These are phyloP conservation scores for Cladosporium oxysporum DNA, from an alignment of 2,329 filamentous ascomycete genomes.

Conservation along the genomic window DNA sequence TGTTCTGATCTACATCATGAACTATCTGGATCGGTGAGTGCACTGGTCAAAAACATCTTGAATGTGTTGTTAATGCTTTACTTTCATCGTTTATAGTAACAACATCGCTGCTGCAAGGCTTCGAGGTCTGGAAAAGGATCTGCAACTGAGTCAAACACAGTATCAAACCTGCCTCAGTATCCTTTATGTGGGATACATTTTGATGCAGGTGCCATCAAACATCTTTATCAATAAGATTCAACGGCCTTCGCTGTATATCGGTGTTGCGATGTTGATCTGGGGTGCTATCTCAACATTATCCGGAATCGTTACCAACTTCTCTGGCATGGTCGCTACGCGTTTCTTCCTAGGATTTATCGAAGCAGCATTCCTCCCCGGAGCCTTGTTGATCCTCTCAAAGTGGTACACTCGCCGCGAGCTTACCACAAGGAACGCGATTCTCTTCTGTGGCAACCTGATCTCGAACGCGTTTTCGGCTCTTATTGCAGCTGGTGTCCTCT, in stretches of 20 bases:
- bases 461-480: conserved; percentile 55
- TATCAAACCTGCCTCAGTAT: conserved; percentile 52
- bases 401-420: conserved; percentile 58
- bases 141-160: conserved; percentile 57
- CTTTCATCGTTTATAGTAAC: conserved; percentile 38
- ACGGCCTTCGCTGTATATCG: conserved; percentile 36
- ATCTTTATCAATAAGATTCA: conserved; percentile 40
- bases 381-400: conserved; percentile 47
- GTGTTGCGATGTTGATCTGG: conserved; percentile 38
- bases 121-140: conserved; percentile 63
- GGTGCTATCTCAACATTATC: conserved; percentile 38
- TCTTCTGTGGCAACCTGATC: conserved; percentile 54
- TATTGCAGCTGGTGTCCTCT: conserved; percentile 62
- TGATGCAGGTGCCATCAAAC: conserved; percentile 42
- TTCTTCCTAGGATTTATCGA: conserved; percentile 48
- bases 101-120: conserved; percentile 68
- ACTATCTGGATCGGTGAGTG: conserved; percentile 32
- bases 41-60: background rate
- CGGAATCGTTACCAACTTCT: conserved; percentile 37
- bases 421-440: conserved; percentile 52
- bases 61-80: conserved; percentile 28
- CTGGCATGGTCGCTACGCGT: conserved; percentile 40
- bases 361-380: conserved; percentile 46
- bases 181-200: conserved; percentile 44
- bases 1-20: conserved; percentile 44